These are phyloP conservation scores for Botryotinia globosa DNA, from an alignment of 2,329 filamentous ascomycete species.

Conservation along the genomic window DNA sequence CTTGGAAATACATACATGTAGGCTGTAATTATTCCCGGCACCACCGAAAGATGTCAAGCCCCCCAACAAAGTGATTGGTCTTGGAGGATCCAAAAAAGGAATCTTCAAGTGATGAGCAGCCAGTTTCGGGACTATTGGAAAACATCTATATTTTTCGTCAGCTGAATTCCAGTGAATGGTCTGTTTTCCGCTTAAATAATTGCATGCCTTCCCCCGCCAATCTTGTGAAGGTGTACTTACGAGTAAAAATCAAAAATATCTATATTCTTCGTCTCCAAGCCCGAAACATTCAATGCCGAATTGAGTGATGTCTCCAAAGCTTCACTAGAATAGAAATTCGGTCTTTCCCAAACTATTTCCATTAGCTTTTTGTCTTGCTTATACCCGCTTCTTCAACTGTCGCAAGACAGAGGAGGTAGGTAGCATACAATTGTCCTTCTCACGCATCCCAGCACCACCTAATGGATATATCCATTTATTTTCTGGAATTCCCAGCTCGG, in stretches of 20 bases:
- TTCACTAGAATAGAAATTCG: constrained; percentile 56
- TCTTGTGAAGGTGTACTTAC: constrained; percentile 34
- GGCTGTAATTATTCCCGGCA: constrained; percentile 68
- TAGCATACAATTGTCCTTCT: constrained; percentile 52
- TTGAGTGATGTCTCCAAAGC: constrained; percentile 58
- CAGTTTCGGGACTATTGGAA: constrained; percentile 67
- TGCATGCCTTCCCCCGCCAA: rapidly evolving
- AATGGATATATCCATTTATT: constrained; percentile 62
- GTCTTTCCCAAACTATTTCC: constrained; percentile 58
- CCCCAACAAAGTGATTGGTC: constrained; percentile 59
- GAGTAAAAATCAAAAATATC: constrained; percentile 65
- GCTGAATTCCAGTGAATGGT: background rate
- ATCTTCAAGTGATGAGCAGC: constrained; percentile 59
- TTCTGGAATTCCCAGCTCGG: constrained; percentile 51
- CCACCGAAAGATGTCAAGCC: constrained; percentile 68
- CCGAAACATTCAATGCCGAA: constrained; percentile 48
- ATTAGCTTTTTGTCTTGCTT: constrained; percentile 8
- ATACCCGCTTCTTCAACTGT: rapidly evolving
- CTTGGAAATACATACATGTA: constrained; percentile 52
- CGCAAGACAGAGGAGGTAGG: background rate
- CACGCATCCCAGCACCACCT: constrained; percentile 60
- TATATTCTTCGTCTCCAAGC: constrained; percentile 49
- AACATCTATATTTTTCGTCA: constrained; percentile 49
- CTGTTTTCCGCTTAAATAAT: background rate
- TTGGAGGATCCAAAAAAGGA: constrained; percentile 44